Conservation (phyloP, 1,139 yeast species). For the Debaryomyces sp. region DNA sequence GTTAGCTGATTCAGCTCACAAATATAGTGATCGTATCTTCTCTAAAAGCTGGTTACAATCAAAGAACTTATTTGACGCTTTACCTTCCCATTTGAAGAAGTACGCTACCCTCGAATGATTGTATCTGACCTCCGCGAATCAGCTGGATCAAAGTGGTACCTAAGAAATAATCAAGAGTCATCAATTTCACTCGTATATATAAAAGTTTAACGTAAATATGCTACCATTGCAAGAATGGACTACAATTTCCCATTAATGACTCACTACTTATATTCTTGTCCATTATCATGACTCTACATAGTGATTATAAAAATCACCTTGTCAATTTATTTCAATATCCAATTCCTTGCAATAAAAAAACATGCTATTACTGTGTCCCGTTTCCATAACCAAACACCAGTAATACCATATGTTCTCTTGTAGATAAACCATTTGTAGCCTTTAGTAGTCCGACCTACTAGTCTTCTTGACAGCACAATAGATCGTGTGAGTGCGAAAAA, state of each 20-base stretch:
- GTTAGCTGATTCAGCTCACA: slow-evolving; percentile 86
- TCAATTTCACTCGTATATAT: background rate
- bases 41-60: slow-evolving; percentile 74
- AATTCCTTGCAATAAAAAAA: background rate
- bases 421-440: background rate
- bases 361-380: no score
- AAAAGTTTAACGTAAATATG: background rate
- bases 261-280: background rate
- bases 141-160: background rate
- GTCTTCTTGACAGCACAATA: background rate
- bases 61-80: slow-evolving; percentile 63
- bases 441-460: background rate
- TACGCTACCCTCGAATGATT: slow-evolving; percentile 50
- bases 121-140: background rate
- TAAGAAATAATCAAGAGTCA: background rate
- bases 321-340: background rate
- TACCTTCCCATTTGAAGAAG: slow-evolving; percentile 72
- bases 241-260: background rate
- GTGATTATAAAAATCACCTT: background rate
- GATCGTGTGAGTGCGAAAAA: slow-evolving; percentile 12
- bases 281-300: background rate
- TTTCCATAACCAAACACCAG: background rate
- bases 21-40: slow-evolving; percentile 80
- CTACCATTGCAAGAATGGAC: background rate
- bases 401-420: background rate